phyloP scores from a whole-genome alignment of 495 filamentous ascomycete genomes.

The Gamarada debralockiae region DNA sequence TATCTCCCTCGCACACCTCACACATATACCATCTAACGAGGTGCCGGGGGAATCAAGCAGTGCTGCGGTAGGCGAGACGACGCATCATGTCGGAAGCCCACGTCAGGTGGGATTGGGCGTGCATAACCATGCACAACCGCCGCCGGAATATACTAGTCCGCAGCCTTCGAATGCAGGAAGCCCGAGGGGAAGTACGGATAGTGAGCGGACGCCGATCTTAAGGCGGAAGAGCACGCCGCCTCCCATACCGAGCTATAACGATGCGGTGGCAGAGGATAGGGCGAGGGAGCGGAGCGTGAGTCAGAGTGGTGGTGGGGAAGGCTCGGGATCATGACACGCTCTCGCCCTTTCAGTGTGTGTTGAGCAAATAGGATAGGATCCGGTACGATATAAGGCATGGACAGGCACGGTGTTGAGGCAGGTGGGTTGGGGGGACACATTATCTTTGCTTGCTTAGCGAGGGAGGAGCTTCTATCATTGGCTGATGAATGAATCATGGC shows the following conservation, averaged over 20 bases:
- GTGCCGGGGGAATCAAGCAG: constrained; percentile 71
- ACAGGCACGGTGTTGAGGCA: constrained; percentile 1
- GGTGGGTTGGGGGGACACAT: background rate
- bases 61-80: constrained; percentile 25
- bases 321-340: constrained; percentile 5
- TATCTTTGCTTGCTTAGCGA: constrained; percentile 4
- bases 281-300: constrained; percentile 18
- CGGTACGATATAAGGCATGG: background rate
- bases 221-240: constrained; percentile 36
- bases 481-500: background rate
- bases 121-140: constrained; percentile 40
- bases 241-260: constrained; percentile 65
- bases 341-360: background rate
- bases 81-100: too few species aligned
- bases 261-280: constrained; percentile 46
- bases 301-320: constrained; percentile 8
- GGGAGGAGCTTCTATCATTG: background rate
- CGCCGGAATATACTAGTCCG: constrained; percentile 75
- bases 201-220: constrained; percentile 28
- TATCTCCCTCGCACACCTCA: constrained; percentile 79
- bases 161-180: constrained; percentile 47
- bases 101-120: constrained; percentile 1
- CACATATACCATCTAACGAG: constrained; percentile 68
- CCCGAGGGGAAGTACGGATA: constrained; percentile 44
- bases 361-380: background rate